These are phyloP conservation scores for Margaritispora aquatica DNA, from an alignment of 495 filamentous ascomycete genomes.

Conservation along the genomic window DNA sequence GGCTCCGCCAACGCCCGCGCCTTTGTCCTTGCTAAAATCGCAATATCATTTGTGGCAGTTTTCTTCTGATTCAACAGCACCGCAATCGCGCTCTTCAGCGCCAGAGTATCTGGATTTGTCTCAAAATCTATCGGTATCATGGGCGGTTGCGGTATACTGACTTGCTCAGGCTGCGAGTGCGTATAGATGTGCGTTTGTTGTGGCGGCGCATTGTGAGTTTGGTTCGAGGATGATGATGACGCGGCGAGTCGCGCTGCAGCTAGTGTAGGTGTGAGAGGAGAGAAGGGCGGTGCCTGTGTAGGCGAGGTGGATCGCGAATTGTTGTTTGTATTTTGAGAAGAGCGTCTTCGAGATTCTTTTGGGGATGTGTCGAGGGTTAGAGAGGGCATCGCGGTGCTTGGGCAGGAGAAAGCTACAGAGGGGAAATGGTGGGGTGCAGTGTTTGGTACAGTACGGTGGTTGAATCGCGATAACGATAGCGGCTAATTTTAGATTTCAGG, in stretches of 20 bases:
- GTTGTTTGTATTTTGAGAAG: background rate
- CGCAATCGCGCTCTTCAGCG: slow-evolving; percentile 70
- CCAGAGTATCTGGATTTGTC: slow-evolving; percentile 77
- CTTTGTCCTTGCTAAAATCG: slow-evolving; percentile 55
- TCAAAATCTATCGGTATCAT: slow-evolving; percentile 66
- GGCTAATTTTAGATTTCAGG: background rate
- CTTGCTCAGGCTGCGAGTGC: slow-evolving; percentile 34
- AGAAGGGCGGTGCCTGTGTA: slow-evolving; percentile 13
- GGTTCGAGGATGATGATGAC: background rate
- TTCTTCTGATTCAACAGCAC: slow-evolving; percentile 78
- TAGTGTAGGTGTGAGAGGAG: slow-evolving; percentile 21
- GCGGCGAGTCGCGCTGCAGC: slow-evolving; percentile 16
- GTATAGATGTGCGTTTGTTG: slow-evolving; percentile 23
- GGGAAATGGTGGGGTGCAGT: background rate
- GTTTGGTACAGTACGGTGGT: background rate
- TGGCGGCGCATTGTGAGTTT: background rate
- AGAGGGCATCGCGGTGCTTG: background rate
- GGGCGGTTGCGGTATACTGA: slow-evolving; percentile 40
- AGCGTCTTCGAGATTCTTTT: background rate
- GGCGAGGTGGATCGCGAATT: slow-evolving; percentile 13
- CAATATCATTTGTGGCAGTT: slow-evolving; percentile 66
- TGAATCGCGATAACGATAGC: background rate
- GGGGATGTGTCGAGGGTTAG: slow-evolving; percentile 4
- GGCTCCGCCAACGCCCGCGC: slow-evolving; percentile 60
- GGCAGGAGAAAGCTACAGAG: background rate